Evolutionary conservation across 164 flowering plant species (phyloP).

Genomic region (Tinospora cordifolia): DNA sequence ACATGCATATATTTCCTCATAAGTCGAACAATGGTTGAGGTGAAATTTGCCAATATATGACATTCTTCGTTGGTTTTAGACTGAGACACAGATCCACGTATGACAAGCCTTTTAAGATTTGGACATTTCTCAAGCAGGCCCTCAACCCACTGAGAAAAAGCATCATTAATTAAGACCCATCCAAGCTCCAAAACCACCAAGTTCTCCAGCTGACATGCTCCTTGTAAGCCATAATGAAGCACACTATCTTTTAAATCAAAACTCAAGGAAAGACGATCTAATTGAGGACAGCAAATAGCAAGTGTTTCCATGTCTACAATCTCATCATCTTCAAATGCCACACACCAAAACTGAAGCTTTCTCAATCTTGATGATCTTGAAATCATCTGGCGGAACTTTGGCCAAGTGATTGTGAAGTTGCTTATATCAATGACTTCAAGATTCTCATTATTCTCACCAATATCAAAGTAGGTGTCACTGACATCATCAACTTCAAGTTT

Average conservation of each 20-base stretch:
- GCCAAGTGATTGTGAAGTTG: constrained; percentile 78
- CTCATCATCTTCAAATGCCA: constrained; percentile 77
- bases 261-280: constrained; percentile 59
- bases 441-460: constrained; percentile 66
- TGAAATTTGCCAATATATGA: constrained; percentile 26
- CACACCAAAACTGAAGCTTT: constrained; percentile 78
- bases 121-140: constrained; percentile 35
- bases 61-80: constrained; percentile 31
- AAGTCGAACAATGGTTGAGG: constrained; percentile 31
- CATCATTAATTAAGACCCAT: constrained; percentile 59
- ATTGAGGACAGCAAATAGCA: constrained; percentile 55
- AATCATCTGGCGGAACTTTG: constrained; percentile 72
- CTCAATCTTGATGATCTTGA: constrained; percentile 63
- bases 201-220: constrained; percentile 48
- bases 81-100: constrained; percentile 33
- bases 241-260: constrained; percentile 64
- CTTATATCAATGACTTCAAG: constrained; percentile 84
- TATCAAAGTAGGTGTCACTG: constrained; percentile 71
- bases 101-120: constrained; percentile 30
- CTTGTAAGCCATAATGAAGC: constrained; percentile 56
- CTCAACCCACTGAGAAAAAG: constrained; percentile 43
- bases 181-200: constrained; percentile 72
- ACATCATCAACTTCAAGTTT: constrained; percentile 75
- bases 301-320: constrained; percentile 71
- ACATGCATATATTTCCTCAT: constrained; percentile 46